A percentile compares a stretch with the other conserved stretches of the same genome.
These are phyloP conservation scores for Macaranga tanarius DNA, from an alignment of 441 rosid genomes.

Conservation along the genomic window DNA sequence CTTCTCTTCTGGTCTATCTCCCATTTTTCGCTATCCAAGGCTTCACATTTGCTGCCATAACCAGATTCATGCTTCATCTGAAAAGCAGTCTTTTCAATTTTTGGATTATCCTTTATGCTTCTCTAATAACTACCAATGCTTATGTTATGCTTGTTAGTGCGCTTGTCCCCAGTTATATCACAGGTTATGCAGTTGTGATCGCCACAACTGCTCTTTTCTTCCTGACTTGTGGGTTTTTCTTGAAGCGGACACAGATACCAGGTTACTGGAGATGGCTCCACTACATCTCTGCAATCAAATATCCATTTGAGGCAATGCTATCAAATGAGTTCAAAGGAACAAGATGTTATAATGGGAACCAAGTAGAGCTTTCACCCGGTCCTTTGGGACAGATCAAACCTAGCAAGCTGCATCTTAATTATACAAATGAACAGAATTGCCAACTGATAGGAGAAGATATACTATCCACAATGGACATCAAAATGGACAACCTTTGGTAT, in stretches of 20 bases:
- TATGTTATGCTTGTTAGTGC: slow-evolving; percentile 70
- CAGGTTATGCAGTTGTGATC: slow-evolving; percentile 61
- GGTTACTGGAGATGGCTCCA: slow-evolving; percentile 61
- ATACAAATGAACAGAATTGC: slow-evolving; percentile 14
- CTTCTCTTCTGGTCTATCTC: slow-evolving; percentile 58
- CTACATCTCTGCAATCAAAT: slow-evolving; percentile 60
- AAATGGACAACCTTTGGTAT: slow-evolving; percentile 43
- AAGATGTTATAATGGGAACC: slow-evolving; percentile 38
- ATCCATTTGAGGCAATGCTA: slow-evolving; percentile 61
- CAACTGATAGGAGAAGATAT: slow-evolving; percentile 52
- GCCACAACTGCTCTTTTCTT: slow-evolving; percentile 70
- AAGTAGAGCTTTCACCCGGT: slow-evolving; percentile 44
- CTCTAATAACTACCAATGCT: slow-evolving; percentile 56
- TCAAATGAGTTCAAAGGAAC: slow-evolving; percentile 48
- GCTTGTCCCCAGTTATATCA: slow-evolving; percentile 57
- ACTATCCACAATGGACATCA: slow-evolving; percentile 43
- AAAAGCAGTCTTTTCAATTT: slow-evolving; percentile 40
- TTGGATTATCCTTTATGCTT: slow-evolving; percentile 56
- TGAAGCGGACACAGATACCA: slow-evolving; percentile 45
- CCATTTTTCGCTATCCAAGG: slow-evolving; percentile 70
- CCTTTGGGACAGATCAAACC: slow-evolving; percentile 41
- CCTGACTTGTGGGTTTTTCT: slow-evolving; percentile 65
- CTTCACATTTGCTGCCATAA: slow-evolving; percentile 51
- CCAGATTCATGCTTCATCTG: slow-evolving; percentile 36
- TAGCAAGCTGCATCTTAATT: slow-evolving; percentile 33